Conservation (phyloP, 495 filamentous ascomycete species). For the Xylaria grammica region DNA sequence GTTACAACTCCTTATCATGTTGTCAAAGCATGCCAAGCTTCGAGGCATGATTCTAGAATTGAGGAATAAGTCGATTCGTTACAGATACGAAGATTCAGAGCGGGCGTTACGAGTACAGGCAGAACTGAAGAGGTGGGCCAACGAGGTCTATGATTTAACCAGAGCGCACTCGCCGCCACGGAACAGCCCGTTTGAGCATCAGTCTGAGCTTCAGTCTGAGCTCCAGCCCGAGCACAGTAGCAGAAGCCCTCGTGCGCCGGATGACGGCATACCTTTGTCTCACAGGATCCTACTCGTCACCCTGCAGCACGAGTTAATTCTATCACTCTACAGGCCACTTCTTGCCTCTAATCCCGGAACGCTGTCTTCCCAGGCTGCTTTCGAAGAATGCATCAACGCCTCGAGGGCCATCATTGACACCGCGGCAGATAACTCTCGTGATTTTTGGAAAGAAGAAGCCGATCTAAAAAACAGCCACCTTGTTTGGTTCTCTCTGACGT, state of each 20-base stretch:
- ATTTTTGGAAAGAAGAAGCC: background rate
- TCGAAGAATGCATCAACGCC: background rate
- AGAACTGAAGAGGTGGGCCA: background rate
- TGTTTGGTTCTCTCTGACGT: background rate
- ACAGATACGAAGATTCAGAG: background rate
- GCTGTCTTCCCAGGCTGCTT: background rate
- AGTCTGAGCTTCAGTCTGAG: too few species aligned
- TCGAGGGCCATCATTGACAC: background rate
- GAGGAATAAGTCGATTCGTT: background rate
- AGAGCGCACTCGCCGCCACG: background rate
- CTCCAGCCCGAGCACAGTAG: too few species aligned
- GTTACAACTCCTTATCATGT: background rate
- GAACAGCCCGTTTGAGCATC: background rate
- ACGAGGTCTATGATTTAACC: background rate
- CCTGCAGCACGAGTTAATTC: background rate
- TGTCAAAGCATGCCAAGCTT: background rate
- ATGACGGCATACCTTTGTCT: background rate
- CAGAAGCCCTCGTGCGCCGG: background rate
- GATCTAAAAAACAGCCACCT: background rate
- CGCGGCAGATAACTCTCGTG: background rate
- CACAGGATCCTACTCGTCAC: background rate
- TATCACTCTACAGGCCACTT: background rate
- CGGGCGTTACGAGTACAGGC: background rate
- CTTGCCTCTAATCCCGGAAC: background rate
- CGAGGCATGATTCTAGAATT: background rate